Evolutionary conservation across 2,329 filamentous ascomycete genomes (phyloP), one percentile per base, ranked within the genome.

Genomic region (Pseudophaeomoniella oleicola): DNA sequence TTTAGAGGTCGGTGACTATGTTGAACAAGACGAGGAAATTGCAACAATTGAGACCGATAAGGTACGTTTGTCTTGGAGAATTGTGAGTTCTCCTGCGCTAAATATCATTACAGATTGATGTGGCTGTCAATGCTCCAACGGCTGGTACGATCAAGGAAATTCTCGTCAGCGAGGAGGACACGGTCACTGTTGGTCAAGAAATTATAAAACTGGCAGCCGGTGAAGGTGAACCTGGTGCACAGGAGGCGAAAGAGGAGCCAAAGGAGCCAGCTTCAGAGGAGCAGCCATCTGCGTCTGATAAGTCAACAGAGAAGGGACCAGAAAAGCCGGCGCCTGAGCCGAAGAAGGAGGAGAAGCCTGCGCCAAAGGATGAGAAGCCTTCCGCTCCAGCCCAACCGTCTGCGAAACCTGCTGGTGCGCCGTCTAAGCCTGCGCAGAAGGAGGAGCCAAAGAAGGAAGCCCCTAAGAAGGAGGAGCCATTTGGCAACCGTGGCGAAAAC

Each of bases 41-140:
- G 90, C 90, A 19, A 94, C 88, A 35, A 98, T 98, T 54, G 90
- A 98, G 64, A 98, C 90, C 11, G 90, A 98, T 72, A 98, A 98
- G 78, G 84, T 85, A 65, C 44, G 57, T 39, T 35, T 17, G 13
- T 30, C 31, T 29, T 30, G 16, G 31, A 34, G 12, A 30, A 30
- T 15, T 34, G 17, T 39, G 22, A 13, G 19, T 30, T 16, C 31
- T 35, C 18, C 17, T 38, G 35, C 27, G 34, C 17, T 39, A 44
- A 19, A 40, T 36, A 34, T 36, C 41, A 31, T 19, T 35, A 19
- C 45, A 90, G 86, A 96, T 96, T 55, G 90, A 98, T 59, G 85
- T 98, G 32, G 80, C 88, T 16, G 87, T 98, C 54, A 96, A 94
- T 60, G 87, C 90, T 12, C 84, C 90, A 5, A 79, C 88, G 50